These are phyloP conservation scores for Talaromyces verruculosus DNA, from an alignment of 2,329 filamentous ascomycete genomes.

Conservation along the genomic window DNA sequence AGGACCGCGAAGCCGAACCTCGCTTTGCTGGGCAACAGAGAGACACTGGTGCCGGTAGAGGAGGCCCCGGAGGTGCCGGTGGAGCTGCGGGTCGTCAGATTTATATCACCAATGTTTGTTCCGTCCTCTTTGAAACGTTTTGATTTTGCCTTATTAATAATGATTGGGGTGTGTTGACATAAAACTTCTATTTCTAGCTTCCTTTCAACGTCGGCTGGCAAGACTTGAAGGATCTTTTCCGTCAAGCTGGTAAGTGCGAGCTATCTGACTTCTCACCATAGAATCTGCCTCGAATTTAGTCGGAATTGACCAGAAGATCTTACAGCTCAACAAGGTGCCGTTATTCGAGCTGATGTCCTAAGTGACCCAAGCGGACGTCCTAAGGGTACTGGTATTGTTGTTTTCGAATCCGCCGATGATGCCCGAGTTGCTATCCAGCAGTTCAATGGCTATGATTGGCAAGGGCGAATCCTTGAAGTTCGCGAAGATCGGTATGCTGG, in stretches of 20 bases:
- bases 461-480: slow-evolving; percentile 88
- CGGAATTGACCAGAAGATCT: slow-evolving; percentile 33
- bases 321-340: slow-evolving; percentile 62
- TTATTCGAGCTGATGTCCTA: slow-evolving; percentile 95
- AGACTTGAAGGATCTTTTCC: slow-evolving; percentile 97
- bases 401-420: slow-evolving; percentile 92
- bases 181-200: slow-evolving; percentile 59
- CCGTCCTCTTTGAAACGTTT: slow-evolving; percentile 32
- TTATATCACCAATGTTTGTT: slow-evolving; percentile 96
- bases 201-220: slow-evolving; percentile 98
- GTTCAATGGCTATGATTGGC: slow-evolving; percentile 99
- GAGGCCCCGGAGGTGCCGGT: slow-evolving; percentile 55
- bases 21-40: slow-evolving; percentile 81
- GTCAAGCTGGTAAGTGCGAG: slow-evolving; percentile 80
- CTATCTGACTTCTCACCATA: slow-evolving; percentile 5
- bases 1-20: slow-evolving; percentile 98
- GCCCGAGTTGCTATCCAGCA: slow-evolving; percentile 94
- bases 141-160: background rate
- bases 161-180: slow-evolving; percentile 8
- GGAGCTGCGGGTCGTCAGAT: slow-evolving; percentile 78
- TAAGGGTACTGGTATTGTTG: slow-evolving; percentile 95
- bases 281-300: background rate
- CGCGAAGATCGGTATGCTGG: slow-evolving; percentile 93
- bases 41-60: slow-evolving; percentile 58
- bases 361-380: slow-evolving; percentile 85